Evolutionary conservation across 768 basidiomycete species (phyloP).

Genomic region (Calocybe cyanea): DNA sequence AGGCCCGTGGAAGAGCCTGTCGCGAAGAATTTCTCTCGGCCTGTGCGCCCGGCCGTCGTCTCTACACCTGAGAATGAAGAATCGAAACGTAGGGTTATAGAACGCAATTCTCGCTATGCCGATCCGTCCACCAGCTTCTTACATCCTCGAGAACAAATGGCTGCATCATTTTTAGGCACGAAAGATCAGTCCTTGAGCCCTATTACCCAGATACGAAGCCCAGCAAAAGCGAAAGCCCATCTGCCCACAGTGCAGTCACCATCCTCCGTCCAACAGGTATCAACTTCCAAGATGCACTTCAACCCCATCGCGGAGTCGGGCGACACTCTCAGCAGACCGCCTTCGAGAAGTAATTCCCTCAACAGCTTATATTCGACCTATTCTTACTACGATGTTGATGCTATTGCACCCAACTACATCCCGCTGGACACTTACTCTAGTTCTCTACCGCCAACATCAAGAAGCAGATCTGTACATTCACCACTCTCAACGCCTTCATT

Average conservation of each 20-base stretch:
- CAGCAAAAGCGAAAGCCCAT: constrained; percentile 11
- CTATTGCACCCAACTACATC: constrained; percentile 29
- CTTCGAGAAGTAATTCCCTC: constrained; percentile 33
- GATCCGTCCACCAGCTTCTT: constrained; percentile 23
- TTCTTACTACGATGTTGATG: constrained; percentile 62
- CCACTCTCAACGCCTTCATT: constrained; percentile 7
- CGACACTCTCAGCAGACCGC: constrained; percentile 23
- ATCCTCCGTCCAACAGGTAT: neutral
- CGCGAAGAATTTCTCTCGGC: constrained; percentile 61
- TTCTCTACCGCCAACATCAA: constrained; percentile 13
- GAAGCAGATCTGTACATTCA: constrained; percentile 11
- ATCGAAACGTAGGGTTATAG: constrained; percentile 47
- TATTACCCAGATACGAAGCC: neutral
- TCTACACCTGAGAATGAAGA: constrained; percentile 35
- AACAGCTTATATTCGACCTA: constrained; percentile 56
- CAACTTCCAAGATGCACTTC: constrained; percentile 4
- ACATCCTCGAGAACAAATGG: neutral
- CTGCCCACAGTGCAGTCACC: constrained; percentile 7
- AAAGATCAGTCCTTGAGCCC: constrained; percentile 4
- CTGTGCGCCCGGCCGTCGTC: constrained; percentile 42
- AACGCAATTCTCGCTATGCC: constrained; percentile 50
- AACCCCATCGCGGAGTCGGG: constrained; percentile 17
- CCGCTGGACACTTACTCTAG: constrained; percentile 16
- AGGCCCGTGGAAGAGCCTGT: constrained; percentile 42
- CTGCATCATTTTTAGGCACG: neutral